Evolutionary conservation across 441 rosid species (phyloP).

Genomic region (Biscutella laevigata): DNA sequence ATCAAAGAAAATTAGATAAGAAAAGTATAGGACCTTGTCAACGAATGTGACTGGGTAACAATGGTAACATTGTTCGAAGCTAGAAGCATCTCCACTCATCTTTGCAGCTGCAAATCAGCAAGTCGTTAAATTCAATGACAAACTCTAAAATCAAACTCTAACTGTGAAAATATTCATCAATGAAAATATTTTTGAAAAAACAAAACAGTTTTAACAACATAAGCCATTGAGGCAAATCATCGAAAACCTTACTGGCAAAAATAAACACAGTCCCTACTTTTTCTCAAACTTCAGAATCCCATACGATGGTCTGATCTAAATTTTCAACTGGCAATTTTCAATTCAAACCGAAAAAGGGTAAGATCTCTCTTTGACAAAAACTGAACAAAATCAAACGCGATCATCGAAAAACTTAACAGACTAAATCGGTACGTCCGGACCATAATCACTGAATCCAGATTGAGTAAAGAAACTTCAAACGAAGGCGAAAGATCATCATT

Average conservation of each 20-base stretch:
- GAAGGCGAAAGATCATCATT: not conserved
- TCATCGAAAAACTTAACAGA: not conserved
- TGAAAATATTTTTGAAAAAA: too few relatives aligned
- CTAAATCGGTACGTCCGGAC: not conserved
- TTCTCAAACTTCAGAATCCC: not conserved
- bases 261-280: not conserved
- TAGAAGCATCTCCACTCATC: constrained; percentile 19
- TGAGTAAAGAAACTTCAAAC: not conserved
- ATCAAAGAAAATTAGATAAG: not conserved
- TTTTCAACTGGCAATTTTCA: not conserved
- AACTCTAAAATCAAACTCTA: not conserved
- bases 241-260: constrained; percentile 22
- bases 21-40: constrained; percentile 46
- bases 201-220: too few relatives aligned
- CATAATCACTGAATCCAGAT: not conserved
- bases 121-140: not conserved
- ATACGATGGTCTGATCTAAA: not conserved
- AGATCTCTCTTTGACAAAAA: not conserved
- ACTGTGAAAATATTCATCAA: too few relatives aligned
- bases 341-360: not conserved
- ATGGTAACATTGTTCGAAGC: constrained; percentile 58
- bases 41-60: constrained; percentile 79
- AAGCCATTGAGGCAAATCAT: constrained; percentile 17
- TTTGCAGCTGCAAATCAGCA: constrained; percentile 28
- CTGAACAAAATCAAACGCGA: not conserved